phyloP scores from a whole-genome alignment of 768 basidiomycete genomes.

The Mrakia hoshinonis region DNA sequence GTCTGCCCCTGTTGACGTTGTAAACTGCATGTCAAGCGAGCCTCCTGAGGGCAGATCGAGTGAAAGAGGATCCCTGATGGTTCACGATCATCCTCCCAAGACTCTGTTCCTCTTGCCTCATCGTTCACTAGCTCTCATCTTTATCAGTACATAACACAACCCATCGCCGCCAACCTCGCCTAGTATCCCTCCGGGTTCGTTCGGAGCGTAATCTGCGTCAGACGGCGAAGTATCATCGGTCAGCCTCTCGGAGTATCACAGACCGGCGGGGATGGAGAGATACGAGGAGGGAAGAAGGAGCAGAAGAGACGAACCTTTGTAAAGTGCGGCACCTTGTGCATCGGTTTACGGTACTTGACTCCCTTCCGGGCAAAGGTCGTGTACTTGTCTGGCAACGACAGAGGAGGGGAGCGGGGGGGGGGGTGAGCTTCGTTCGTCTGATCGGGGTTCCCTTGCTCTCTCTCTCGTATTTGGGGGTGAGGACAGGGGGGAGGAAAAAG shows the following conservation, averaged over 20 bases:
- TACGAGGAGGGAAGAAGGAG: constrained; percentile 15
- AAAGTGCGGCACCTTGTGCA: constrained; percentile 97
- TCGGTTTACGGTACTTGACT: constrained; percentile 78
- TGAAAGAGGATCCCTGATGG: no score
- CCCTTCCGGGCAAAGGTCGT: constrained; percentile 68
- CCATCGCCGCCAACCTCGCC: not conserved
- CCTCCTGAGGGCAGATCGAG: no score
- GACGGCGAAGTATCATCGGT: not conserved
- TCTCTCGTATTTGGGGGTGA: no score
- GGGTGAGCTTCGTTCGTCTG: not conserved
- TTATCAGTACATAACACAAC: no score
- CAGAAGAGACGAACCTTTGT: constrained; percentile 59
- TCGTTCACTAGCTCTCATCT: no score
- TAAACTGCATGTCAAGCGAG: no score
- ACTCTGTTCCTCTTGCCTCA: no score
- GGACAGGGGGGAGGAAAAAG: not conserved
- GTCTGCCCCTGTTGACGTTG: no score
- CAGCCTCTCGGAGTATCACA: not conserved
- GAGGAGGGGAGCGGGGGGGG: not conserved
- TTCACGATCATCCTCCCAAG: no score
- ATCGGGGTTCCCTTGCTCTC: no score
- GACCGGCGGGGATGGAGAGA: not conserved
- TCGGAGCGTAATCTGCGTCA: constrained; percentile 59
- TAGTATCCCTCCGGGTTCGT: constrained; percentile 90
- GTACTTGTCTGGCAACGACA: constrained; percentile 64